Evolutionary conservation across 1,139 yeast species (phyloP).

Genomic region (Candida glucosophila): DNA sequence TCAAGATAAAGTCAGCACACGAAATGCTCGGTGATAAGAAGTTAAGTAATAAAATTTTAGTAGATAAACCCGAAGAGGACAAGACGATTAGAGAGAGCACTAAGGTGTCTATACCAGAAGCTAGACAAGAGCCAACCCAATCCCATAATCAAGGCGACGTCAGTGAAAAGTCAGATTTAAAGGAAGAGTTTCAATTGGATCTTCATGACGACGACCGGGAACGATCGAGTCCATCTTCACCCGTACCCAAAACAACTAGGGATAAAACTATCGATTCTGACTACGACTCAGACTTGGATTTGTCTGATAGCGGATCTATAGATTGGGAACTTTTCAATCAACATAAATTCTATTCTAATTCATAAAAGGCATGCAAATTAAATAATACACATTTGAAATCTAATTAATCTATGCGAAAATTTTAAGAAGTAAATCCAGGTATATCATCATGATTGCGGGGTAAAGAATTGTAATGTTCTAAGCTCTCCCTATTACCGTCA

Average conservation of each 20-base stretch:
- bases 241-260: too few relatives aligned
- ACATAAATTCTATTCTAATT: background rate
- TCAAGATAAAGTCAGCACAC: constrained; percentile 45
- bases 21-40: constrained; percentile 30
- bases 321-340: constrained; percentile 1
- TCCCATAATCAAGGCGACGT: too few relatives aligned
- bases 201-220: too few relatives aligned
- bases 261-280: constrained; percentile 20
- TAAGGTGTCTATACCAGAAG: too few relatives aligned
- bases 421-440: constrained; percentile 18
- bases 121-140: too few relatives aligned
- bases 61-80: too few relatives aligned
- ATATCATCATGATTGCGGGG: constrained; percentile 13
- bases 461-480: too few relatives aligned
- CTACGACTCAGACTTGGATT: constrained; percentile 20
- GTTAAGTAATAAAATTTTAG: too few relatives aligned
- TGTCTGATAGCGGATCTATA: constrained; percentile 7
- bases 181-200: too few relatives aligned
- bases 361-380: background rate
- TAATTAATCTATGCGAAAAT: background rate
- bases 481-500: constrained; percentile 20
- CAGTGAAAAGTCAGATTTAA: too few relatives aligned
- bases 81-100: too few relatives aligned
- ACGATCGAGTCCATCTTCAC: too few relatives aligned
- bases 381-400: background rate